Conservation (phyloP, 768 basidiomycete genomes). For the Peribolospora baueri region DNA sequence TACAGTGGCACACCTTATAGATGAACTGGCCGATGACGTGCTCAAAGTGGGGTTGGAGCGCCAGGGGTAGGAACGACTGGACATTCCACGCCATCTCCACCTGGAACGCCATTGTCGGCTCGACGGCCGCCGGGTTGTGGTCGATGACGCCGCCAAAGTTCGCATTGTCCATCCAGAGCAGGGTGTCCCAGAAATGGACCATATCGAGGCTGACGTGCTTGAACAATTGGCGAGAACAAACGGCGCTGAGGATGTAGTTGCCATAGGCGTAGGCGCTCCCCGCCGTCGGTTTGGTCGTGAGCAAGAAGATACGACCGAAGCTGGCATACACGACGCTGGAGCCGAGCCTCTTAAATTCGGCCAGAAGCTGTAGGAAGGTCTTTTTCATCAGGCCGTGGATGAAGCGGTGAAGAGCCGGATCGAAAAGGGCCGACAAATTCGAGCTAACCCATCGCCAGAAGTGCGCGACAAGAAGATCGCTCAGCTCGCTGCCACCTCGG, state of each 20-base stretch:
- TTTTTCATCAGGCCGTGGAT: constrained; percentile 91
- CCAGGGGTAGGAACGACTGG: constrained; percentile 57
- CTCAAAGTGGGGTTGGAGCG: constrained; percentile 53
- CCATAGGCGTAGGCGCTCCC: constrained; percentile 88
- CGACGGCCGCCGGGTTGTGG: constrained; percentile 40
- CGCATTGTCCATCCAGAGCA: constrained; percentile 85
- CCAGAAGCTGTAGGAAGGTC: constrained; percentile 84
- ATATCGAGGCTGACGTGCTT: constrained; percentile 71
- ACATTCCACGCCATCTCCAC: constrained; percentile 75
- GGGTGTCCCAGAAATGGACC: constrained; percentile 71
- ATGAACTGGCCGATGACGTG: constrained; percentile 56
- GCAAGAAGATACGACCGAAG: constrained; percentile 58
- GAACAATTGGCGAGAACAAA: constrained; percentile 84
- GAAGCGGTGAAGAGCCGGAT: constrained; percentile 77
- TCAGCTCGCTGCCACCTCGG: constrained; percentile 26
- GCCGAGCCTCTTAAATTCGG: constrained; percentile 85
- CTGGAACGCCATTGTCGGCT: constrained; percentile 44
- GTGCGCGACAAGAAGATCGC: constrained; percentile 40
- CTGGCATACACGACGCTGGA: constrained; percentile 84
- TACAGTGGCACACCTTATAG: constrained; percentile 42
- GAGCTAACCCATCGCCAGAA: constrained; percentile 97
- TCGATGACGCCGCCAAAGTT: constrained; percentile 81
- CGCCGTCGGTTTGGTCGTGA: constrained; percentile 75
- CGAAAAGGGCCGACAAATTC: constrained; percentile 60
- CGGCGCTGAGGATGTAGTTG: constrained; percentile 77